Evolutionary conservation across 495 filamentous ascomycete species (phyloP), one percentile per base, ranked within the genome.

Genomic region (Barbatosphaeria neglecta): DNA sequence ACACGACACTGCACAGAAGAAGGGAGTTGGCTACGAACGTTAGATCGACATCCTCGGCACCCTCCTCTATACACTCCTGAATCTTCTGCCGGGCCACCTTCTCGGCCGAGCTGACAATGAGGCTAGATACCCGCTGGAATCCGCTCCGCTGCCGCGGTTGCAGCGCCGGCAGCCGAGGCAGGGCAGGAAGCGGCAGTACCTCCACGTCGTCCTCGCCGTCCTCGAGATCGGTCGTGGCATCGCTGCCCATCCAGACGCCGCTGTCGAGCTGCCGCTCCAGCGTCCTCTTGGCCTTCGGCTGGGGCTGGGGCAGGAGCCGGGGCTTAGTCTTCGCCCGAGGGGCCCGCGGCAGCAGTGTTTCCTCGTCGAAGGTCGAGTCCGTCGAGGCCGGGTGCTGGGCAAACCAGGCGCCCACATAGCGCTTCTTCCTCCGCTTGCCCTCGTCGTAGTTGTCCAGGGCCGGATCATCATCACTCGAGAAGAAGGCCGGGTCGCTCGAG

Each of bases 161-260:
- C 15, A 60, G 42, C 35, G 57, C 52, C 3, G 53, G 46, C 10
- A 56, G 46, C 45, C 48, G 59, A 16, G 62, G 28, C 27, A 54
- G 41, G 4, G 50, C 20, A 18, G 51, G 44, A 6, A 46, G 22
- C 7, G 55, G 54, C 15, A 59, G 53, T 19, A 64, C 46, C 1
- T 64, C 54, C 1, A 61, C 37, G 18, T 49, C 48, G 4, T 68
- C 68, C 19, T 69, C 68, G 1, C 50, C 48, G 4, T 68, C 68
- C 19, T 69, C 68, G 1, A 61, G 50, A 40, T 76, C 66, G 7
- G 65, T 67, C 15, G n/a, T n/a, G n/a, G 41, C 60, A 46, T 85
- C 83, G 54, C 82, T 85, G 15, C 76, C 80, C 76, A 90, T 77
- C 73, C 78, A 90, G n/a, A 90, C 80, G 45, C 84, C 86, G 63